Percentiles rank a stretch among this genome's conserved stretches.
phyloP scores from a whole-genome alignment of 148 eudicot species.

The Simmondsia chinensis region DNA sequence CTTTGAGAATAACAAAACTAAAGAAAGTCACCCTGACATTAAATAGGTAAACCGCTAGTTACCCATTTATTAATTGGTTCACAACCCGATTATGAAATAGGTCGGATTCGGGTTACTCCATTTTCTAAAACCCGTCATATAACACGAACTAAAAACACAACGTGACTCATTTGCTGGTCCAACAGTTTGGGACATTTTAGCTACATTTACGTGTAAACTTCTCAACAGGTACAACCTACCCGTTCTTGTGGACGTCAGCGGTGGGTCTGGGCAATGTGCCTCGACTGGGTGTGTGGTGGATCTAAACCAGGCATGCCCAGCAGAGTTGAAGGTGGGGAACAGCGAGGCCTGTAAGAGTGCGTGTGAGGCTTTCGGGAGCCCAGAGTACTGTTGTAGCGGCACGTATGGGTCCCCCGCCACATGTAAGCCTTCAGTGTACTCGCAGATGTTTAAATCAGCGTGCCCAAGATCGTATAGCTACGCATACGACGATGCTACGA shows the following conservation, averaged over 20 bases:
- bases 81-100: too few relatives aligned
- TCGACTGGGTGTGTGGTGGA: conserved; percentile 71
- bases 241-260: conserved; percentile 49
- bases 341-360: conserved; percentile 88
- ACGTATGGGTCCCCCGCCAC: conserved; percentile 55
- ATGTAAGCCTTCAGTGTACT: conserved; percentile 61
- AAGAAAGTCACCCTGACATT: too few relatives aligned
- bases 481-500: conserved; percentile 79
- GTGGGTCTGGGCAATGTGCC: conserved; percentile 67
- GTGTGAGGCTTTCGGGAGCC: conserved; percentile 71
- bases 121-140: too few relatives aligned
- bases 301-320: conserved; percentile 67
- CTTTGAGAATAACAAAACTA: too few relatives aligned
- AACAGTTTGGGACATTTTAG: too few relatives aligned
- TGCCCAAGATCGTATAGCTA: conserved; percentile 84
- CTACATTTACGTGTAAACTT: too few relatives aligned
- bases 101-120: too few relatives aligned
- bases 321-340: conserved; percentile 41
- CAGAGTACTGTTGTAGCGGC: conserved; percentile 83
- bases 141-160: too few relatives aligned
- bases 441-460: conserved; percentile 64
- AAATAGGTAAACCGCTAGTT: too few relatives aligned
- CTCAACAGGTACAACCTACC: conserved; percentile 44
- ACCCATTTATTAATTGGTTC: too few relatives aligned
- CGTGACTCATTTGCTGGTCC: too few relatives aligned